Evolutionary conservation across 257 asterid genomes (phyloP).

Genomic region (Nicotiana tomentosiformis): DNA sequence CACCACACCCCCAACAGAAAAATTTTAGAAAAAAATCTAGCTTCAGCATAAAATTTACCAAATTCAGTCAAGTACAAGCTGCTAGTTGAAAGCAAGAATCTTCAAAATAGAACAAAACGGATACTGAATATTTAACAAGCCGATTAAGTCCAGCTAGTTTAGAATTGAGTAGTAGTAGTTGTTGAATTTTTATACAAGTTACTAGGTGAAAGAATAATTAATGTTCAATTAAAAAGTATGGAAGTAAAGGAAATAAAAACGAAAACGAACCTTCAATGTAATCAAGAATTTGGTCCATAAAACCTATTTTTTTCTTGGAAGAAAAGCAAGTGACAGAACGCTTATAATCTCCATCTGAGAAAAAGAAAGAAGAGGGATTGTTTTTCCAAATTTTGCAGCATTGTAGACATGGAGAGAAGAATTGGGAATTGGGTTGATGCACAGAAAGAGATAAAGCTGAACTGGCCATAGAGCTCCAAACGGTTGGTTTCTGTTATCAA

Average conservation of each 20-base stretch:
- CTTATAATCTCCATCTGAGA: constrained; percentile 13
- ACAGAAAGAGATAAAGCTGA: background rate
- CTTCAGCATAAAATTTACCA: background rate
- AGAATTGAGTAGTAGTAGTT: background rate
- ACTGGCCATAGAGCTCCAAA: constrained; percentile 2
- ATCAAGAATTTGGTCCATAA: constrained; percentile 93
- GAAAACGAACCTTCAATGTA: constrained; percentile 67
- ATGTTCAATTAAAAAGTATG: background rate
- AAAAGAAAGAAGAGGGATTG: constrained; percentile 1
- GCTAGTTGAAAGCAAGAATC: background rate
- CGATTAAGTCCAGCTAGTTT: background rate
- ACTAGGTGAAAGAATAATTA: background rate
- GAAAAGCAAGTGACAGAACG: constrained; percentile 58
- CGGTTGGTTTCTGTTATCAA: constrained; percentile 3
- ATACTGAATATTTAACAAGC: background rate
- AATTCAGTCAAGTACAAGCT: background rate
- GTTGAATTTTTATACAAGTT: background rate
- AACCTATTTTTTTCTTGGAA: constrained; percentile 71
- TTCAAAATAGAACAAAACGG: background rate
- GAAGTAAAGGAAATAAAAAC: too few relatives aligned
- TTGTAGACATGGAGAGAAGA: background rate
- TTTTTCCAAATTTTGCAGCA: background rate
- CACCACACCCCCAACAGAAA: background rate
- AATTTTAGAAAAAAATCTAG: background rate
- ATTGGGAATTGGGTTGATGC: background rate